phyloP scores from a whole-genome alignment of 257 asterid species.

The Salvia miltiorrhiza region DNA sequence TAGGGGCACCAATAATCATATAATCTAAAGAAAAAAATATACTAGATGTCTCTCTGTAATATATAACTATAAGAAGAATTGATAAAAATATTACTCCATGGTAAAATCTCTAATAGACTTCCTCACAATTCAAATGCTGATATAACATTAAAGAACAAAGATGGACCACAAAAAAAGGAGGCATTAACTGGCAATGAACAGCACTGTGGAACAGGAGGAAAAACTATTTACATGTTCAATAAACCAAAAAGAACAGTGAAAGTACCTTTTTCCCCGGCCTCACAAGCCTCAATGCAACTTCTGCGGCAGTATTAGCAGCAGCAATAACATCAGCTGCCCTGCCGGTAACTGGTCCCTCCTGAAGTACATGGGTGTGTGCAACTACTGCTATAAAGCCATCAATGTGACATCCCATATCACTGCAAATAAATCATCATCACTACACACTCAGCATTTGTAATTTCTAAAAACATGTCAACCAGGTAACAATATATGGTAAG shows the following conservation, averaged over 20 bases:
- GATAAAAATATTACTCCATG: neutral
- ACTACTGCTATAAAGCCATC: slow-evolving; percentile 93
- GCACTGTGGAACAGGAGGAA: neutral
- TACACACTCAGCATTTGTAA: neutral
- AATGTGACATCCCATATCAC: slow-evolving; percentile 94
- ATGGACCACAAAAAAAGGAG: neutral
- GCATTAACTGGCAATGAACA: neutral
- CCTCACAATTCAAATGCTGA: neutral
- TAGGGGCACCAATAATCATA: slow-evolving; percentile 21
- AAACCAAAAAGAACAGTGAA: neutral
- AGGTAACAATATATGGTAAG: neutral
- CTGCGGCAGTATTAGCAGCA: slow-evolving; percentile 95
- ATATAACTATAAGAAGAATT: neutral
- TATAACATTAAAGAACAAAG: neutral
- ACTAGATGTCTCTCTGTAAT: neutral
- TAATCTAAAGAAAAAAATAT: neutral
- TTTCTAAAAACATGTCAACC: neutral
- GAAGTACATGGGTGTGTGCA: slow-evolving; percentile 83
- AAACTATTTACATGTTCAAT: neutral
- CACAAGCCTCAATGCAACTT: slow-evolving; percentile 88
- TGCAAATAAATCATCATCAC: slow-evolving; percentile 26
- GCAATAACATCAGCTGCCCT: slow-evolving; percentile 89
- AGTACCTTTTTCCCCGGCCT: slow-evolving; percentile 87
- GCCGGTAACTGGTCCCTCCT: slow-evolving; percentile 80
- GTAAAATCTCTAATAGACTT: neutral